Evolutionary conservation across 2,329 filamentous ascomycete species (phyloP).

Genomic region (Fusarium phyllophilum): DNA sequence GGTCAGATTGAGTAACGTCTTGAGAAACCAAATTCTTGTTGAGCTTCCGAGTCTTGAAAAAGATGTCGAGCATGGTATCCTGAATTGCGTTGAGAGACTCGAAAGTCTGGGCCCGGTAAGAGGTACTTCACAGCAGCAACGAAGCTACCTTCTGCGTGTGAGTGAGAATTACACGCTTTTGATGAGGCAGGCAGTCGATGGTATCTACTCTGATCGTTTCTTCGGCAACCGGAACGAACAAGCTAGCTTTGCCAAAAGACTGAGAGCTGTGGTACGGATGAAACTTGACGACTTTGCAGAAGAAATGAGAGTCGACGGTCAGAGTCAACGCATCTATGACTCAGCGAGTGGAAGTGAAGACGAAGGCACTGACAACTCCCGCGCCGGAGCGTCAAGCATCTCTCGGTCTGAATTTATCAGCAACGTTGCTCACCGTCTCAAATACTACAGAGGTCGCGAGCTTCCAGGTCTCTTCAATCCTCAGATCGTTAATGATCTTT

Average conservation of each 20-base stretch:
- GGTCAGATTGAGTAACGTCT: slow-evolving; percentile 60
- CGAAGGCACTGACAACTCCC: fast-evolving
- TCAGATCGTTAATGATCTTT: slow-evolving; percentile 67
- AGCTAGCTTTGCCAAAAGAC: not conserved
- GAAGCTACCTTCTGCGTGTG: slow-evolving; percentile 51
- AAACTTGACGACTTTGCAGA: not conserved
- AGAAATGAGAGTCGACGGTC: not conserved
- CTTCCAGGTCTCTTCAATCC: slow-evolving; percentile 71
- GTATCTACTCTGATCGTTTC: slow-evolving; percentile 59
- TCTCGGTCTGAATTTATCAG: slow-evolving; percentile 29
- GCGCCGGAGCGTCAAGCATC: not conserved
- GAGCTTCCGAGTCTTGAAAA: slow-evolving; percentile 53
- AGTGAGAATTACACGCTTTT: slow-evolving; percentile 40
- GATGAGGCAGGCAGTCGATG: slow-evolving; percentile 61
- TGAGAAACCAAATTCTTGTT: slow-evolving; percentile 57
- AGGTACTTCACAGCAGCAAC: slow-evolving; percentile 58
- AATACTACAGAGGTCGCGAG: slow-evolving; percentile 55
- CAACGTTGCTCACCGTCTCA: slow-evolving; percentile 37
- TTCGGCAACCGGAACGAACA: not conserved
- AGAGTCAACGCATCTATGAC: not conserved
- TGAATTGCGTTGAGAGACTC: slow-evolving; percentile 56
- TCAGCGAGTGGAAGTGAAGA: not conserved
- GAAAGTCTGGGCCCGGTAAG: slow-evolving; percentile 60
- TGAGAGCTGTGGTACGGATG: not conserved
- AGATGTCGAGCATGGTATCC: slow-evolving; percentile 44